phyloP scores from a whole-genome alignment of 257 asterid genomes.

The Salvia hispanica region DNA sequence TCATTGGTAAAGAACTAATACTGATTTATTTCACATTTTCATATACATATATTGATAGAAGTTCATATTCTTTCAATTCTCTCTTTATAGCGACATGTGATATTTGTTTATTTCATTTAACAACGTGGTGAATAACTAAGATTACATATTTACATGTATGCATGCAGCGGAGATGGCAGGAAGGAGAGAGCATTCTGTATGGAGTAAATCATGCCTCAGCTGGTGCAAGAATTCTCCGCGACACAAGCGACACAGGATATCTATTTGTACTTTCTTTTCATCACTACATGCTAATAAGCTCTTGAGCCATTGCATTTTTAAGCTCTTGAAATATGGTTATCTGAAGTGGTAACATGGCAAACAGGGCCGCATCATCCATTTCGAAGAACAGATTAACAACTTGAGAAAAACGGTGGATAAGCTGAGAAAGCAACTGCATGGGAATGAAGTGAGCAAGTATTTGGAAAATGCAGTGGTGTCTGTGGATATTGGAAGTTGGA shows the following conservation, averaged over 20 bases:
- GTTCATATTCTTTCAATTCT: too few relatives aligned
- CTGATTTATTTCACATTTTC: too few relatives aligned
- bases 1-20: too few relatives aligned
- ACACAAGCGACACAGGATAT: slow-evolving; percentile 35
- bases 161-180: slow-evolving; percentile 18
- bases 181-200: slow-evolving; percentile 20
- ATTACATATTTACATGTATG: too few relatives aligned
- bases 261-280: slow-evolving; percentile 25
- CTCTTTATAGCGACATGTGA: too few relatives aligned
- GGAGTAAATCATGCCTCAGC: slow-evolving; percentile 50
- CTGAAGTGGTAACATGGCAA: background rate
- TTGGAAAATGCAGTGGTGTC: slow-evolving; percentile 23
- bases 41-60: too few relatives aligned
- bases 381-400: slow-evolving; percentile 26
- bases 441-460: slow-evolving; percentile 24
- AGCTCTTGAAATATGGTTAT: too few relatives aligned
- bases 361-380: slow-evolving; percentile 20
- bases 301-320: too few relatives aligned
- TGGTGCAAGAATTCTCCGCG: slow-evolving; percentile 43
- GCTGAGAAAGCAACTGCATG: slow-evolving; percentile 23
- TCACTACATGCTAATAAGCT: too few relatives aligned
- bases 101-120: too few relatives aligned
- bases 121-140: too few relatives aligned
- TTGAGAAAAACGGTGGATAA: slow-evolving; percentile 23
- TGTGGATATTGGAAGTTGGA: slow-evolving; percentile 20